Conservation (phyloP, 352 stramenopile species). For the Phytopythium ostracodes region DNA sequence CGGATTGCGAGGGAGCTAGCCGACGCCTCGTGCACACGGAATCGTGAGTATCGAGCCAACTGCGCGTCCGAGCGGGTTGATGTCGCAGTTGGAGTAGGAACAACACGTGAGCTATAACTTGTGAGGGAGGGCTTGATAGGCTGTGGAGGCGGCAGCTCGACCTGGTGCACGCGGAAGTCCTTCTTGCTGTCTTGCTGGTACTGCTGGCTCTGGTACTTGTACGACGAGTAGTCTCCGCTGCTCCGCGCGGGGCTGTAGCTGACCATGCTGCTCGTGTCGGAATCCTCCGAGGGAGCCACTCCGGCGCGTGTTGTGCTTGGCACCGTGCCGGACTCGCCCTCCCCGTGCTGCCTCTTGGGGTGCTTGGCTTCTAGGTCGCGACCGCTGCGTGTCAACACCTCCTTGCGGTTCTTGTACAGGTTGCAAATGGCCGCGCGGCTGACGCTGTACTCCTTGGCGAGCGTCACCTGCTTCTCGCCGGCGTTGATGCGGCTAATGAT, state of each 20-base stretch:
- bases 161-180: constrained; percentile 3
- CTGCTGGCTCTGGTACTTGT: background rate
- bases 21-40: constrained; percentile 25
- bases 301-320: background rate
- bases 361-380: constrained; percentile 21
- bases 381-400: constrained; percentile 34
- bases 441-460: constrained; percentile 43
- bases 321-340: background rate
- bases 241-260: constrained; percentile 1
- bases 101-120: background rate
- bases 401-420: constrained; percentile 49
- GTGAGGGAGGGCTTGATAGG: background rate
- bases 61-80: background rate
- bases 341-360: constrained; percentile 13
- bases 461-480: constrained; percentile 43
- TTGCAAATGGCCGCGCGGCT: constrained; percentile 52
- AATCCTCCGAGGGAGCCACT: background rate
- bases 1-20: constrained; percentile 20
- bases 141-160: background rate
- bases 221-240: constrained; percentile 3
- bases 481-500: constrained; percentile 43
- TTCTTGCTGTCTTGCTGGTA: background rate
- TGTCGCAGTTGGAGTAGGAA: background rate
- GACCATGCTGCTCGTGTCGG: constrained; percentile 6
- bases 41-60: constrained; percentile 5